Percentiles rank a stretch among this genome's conserved stretches.
Evolutionary conservation across 140 eudicot genomes (phyloP).

Genomic region (Erigeron philadelphicus): DNA sequence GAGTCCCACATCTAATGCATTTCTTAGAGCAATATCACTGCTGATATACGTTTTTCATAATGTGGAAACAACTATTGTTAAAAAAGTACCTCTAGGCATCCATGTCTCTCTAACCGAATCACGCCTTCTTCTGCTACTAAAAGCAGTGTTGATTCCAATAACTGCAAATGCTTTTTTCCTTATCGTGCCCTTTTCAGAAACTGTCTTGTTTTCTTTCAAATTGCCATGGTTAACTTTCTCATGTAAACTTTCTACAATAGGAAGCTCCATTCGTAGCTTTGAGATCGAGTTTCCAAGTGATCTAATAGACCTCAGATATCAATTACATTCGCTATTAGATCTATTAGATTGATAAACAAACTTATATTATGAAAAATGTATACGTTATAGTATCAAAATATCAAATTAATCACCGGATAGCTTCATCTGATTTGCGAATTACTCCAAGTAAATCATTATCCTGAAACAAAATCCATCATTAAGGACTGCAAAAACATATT

Average conservation of each 20-base stretch:
- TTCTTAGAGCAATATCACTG: conserved; percentile 10
- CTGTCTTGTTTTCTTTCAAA: conserved; percentile 20
- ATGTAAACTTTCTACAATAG: conserved; percentile 23
- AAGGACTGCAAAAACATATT: conserved; percentile 4
- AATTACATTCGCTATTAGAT: neutral
- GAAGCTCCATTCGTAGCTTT: conserved; percentile 45
- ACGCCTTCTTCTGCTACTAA: conserved; percentile 79
- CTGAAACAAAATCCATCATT: conserved; percentile 28
- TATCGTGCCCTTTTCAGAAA: conserved; percentile 15
- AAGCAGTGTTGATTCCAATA: conserved; percentile 76
- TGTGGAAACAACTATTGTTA: conserved; percentile 4
- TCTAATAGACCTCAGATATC: conserved; percentile 27
- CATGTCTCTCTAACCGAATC: conserved; percentile 78
- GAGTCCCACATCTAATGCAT: conserved; percentile 3
- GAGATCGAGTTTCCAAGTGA: conserved; percentile 52
- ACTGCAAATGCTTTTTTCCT: conserved; percentile 59
- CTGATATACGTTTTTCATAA: neutral
- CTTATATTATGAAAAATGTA: neutral
- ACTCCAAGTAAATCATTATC: conserved; percentile 41
- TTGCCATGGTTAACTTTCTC: conserved; percentile 20
- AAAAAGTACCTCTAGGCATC: conserved; percentile 64
- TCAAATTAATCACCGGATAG: conserved; percentile 44
- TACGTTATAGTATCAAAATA: neutral
- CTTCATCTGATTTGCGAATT: conserved; percentile 53
- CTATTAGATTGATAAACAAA: neutral